Evolutionary conservation across 805 yeast species (phyloP).

Genomic region (Ogataea salicorniae): DNA sequence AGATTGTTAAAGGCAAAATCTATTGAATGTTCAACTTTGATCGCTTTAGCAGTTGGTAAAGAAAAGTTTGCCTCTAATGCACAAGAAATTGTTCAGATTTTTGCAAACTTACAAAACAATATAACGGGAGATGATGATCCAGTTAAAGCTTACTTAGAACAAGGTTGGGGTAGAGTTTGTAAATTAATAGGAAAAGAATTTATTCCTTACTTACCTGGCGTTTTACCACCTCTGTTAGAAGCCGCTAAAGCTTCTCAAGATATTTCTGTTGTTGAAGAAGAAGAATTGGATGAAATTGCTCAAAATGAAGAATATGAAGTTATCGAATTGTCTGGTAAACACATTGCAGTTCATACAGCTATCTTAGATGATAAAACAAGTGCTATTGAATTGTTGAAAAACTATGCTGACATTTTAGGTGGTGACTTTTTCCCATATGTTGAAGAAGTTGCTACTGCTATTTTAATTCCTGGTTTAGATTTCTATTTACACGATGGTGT

Average conservation of each 20-base stretch:
- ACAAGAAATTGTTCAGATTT: slow-evolving; percentile 64
- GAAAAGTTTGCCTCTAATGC: slow-evolving; percentile 79
- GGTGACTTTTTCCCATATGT: slow-evolving; percentile 82
- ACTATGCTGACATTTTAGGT: slow-evolving; percentile 80
- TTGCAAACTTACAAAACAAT: slow-evolving; percentile 62
- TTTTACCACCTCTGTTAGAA: slow-evolving; percentile 80
- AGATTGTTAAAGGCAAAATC: slow-evolving; percentile 85
- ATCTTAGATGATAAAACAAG: slow-evolving; percentile 89
- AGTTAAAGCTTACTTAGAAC: slow-evolving; percentile 78
- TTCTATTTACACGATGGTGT: slow-evolving; percentile 94
- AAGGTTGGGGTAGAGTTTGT: slow-evolving; percentile 95
- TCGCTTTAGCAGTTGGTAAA: slow-evolving; percentile 92
- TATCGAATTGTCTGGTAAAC: slow-evolving; percentile 83
- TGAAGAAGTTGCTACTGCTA: slow-evolving; percentile 66
- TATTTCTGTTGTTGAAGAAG: slow-evolving; percentile 83
- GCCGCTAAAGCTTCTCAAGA: slow-evolving; percentile 91
- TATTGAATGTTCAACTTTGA: slow-evolving; percentile 91
- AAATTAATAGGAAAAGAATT: slow-evolving; percentile 80
- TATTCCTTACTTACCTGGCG: slow-evolving; percentile 74
- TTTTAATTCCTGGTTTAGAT: slow-evolving; percentile 83
- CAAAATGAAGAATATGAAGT: slow-evolving; percentile 95
- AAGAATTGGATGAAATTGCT: slow-evolving; percentile 73
- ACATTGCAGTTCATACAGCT: slow-evolving; percentile 91
- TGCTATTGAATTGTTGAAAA: slow-evolving; percentile 82
- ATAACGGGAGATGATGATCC: slow-evolving; percentile 74